Evolutionary conservation across 306 rosid species (phyloP).

Genomic region (Echinosophora koreensis): DNA sequence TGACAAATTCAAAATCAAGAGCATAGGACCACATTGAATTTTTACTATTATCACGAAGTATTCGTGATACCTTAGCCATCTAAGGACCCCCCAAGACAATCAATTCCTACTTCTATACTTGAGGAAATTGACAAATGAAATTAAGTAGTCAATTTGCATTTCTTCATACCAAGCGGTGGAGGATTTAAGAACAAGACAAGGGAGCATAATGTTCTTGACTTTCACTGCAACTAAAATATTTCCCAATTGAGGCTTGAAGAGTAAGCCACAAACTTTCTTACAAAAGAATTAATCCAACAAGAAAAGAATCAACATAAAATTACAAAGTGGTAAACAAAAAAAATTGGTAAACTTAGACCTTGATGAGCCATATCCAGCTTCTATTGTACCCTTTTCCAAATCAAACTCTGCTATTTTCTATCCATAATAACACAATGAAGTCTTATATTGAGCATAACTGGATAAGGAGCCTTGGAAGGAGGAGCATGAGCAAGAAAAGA

Average conservation of each 20-base stretch:
- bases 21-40: slow-evolving; percentile 39
- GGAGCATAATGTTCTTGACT: background rate
- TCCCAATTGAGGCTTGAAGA: slow-evolving; percentile 39
- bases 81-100: too few relatives aligned
- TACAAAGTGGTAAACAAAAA: slow-evolving; percentile 36
- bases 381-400: slow-evolving; percentile 29
- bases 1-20: slow-evolving; percentile 30
- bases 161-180: background rate
- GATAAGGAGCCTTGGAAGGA: background rate
- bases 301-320: slow-evolving; percentile 47
- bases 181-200: slow-evolving; percentile 16
- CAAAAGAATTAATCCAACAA: slow-evolving; percentile 73
- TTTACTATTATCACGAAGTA: slow-evolving; percentile 15
- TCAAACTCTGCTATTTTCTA: slow-evolving; percentile 23
- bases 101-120: slow-evolving; percentile 1
- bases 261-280: slow-evolving; percentile 59
- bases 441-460: background rate
- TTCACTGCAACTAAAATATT: slow-evolving; percentile 37
- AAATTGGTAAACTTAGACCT: slow-evolving; percentile 40
- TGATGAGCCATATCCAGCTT: slow-evolving; percentile 37
- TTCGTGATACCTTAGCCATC: background rate
- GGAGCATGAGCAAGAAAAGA: slow-evolving; percentile 3
- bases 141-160: slow-evolving; percentile 17
- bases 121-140: slow-evolving; percentile 2
- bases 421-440: slow-evolving; percentile 24